Conservation (phyloP, 2,329 filamentous ascomycete species). For the Clonostachys byssicola region DNA sequence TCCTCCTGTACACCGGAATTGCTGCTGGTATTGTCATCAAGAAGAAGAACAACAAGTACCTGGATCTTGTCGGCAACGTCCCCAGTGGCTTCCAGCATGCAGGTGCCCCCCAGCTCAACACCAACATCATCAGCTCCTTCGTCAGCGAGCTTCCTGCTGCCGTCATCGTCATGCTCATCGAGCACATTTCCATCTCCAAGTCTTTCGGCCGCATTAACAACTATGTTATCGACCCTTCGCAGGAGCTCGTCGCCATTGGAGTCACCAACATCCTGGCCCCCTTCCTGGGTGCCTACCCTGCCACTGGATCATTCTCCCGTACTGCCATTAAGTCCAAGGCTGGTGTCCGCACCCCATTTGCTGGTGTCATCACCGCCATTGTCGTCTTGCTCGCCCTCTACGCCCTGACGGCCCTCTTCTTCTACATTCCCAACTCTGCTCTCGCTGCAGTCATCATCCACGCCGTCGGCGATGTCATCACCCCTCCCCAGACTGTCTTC, state of each 20-base stretch:
- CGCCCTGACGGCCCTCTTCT: constrained; percentile 78
- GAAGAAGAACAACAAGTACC: constrained; percentile 47
- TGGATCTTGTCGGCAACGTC: constrained; percentile 63
- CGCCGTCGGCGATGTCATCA: constrained; percentile 82
- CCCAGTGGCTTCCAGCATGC: constrained; percentile 72
- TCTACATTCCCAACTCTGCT: constrained; percentile 75
- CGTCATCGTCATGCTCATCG: constrained; percentile 74
- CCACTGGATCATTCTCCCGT: constrained; percentile 85
- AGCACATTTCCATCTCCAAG: constrained; percentile 81
- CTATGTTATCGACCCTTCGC: constrained; percentile 75
- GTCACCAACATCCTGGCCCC: constrained; percentile 71
- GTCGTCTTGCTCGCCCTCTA: constrained; percentile 84
- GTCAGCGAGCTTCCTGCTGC: constrained; percentile 64
- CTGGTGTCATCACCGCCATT: constrained; percentile 77
- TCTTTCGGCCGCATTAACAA: constrained; percentile 79
- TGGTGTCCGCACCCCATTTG: constrained; percentile 81
- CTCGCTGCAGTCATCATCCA: constrained; percentile 87
- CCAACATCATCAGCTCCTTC: constrained; percentile 57
- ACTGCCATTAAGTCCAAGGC: constrained; percentile 95
- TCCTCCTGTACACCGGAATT: constrained; percentile 75
- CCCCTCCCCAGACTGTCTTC: constrained; percentile 76
- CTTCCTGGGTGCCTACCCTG: constrained; percentile 79
- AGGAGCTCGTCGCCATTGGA: constrained; percentile 75
- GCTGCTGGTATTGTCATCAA: constrained; percentile 67
- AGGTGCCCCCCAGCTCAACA: constrained; percentile 58